Conservation (phyloP, 106 monocot species). For the Acorus calamus region DNA sequence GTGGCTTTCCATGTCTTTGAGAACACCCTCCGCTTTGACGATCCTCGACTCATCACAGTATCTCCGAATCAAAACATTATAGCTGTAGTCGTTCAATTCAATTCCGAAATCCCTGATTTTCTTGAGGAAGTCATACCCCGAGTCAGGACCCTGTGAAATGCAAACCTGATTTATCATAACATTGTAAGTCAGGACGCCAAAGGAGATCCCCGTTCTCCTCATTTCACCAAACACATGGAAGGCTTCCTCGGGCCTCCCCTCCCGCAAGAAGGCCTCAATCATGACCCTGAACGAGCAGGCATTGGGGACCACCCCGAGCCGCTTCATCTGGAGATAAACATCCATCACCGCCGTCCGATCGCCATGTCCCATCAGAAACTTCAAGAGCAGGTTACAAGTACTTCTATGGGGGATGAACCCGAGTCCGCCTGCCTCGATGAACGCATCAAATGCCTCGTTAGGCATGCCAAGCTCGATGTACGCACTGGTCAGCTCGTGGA, state of each 20-base stretch:
- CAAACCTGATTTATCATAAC: conserved; percentile 42
- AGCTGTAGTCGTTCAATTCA: conserved; percentile 19
- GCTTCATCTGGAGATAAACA: conserved; percentile 39
- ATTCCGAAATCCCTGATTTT: conserved; percentile 17
- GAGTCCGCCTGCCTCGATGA: conserved; percentile 18
- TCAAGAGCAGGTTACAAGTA: conserved; percentile 59
- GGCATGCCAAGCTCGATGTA: conserved; percentile 17
- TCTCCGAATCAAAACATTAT: conserved; percentile 54
- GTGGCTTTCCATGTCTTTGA: conserved; percentile 46
- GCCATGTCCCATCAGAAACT: conserved; percentile 22
- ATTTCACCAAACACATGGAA: conserved; percentile 27
- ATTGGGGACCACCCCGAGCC: conserved; percentile 21
- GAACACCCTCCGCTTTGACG: conserved; percentile 55
- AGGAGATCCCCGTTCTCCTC: conserved; percentile 37
- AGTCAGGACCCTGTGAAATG: conserved; percentile 26
- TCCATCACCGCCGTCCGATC: conserved; percentile 18
- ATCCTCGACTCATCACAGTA: conserved; percentile 44
- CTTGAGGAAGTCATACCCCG: conserved; percentile 32
- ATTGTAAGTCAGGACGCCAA: conserved; percentile 24
- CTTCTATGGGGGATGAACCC: conserved; percentile 31
- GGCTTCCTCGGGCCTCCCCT: conserved; percentile 26
- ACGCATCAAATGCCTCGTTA: conserved; percentile 20
- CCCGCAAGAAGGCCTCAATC: conserved; percentile 39
- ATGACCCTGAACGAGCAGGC: conserved; percentile 34
- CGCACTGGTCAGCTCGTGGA: conserved; percentile 53